A percentile compares a stretch with the other conserved stretches of the same genome.
Conservation (phyloP, 257 asterid species). For the Jaltomata sinuosa region DNA sequence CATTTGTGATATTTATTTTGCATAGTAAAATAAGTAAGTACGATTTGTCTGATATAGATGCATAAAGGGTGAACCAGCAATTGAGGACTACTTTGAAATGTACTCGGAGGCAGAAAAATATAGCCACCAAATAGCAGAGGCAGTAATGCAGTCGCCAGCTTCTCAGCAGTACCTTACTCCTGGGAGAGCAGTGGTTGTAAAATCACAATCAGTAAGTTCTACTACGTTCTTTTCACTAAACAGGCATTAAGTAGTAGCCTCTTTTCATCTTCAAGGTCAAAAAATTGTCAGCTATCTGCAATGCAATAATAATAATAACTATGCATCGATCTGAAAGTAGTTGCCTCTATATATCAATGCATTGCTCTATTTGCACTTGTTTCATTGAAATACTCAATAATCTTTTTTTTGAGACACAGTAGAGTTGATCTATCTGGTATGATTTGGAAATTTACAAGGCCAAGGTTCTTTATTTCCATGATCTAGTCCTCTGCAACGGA, state of each 20-base stretch:
- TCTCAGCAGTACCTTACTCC: constrained; percentile 57
- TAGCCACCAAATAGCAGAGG: constrained; percentile 42
- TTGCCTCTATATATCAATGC: background rate
- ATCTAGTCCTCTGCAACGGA: background rate
- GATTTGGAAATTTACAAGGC: background rate
- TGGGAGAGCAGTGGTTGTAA: constrained; percentile 89
- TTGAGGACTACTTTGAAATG: constrained; percentile 87
- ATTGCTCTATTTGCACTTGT: background rate
- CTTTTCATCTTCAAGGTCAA: background rate
- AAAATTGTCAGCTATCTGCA: background rate
- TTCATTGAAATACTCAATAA: background rate
- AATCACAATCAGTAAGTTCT: constrained; percentile 63
- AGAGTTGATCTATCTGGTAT: background rate
- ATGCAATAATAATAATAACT: background rate
- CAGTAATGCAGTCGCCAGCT: constrained; percentile 67
- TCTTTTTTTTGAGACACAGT: background rate
- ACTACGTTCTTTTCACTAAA: background rate
- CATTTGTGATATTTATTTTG: background rate
- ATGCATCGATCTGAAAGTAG: background rate
- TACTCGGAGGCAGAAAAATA: constrained; percentile 57
- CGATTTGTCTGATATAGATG: constrained; percentile 41
- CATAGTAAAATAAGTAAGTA: background rate
- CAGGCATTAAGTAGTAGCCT: background rate
- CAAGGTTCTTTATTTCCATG: background rate
- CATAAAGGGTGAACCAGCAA: constrained; percentile 94